Base-by-base conservation (phyloP, 2,329 filamentous ascomycete genomes). In the Aureobasidium musti region DNA sequence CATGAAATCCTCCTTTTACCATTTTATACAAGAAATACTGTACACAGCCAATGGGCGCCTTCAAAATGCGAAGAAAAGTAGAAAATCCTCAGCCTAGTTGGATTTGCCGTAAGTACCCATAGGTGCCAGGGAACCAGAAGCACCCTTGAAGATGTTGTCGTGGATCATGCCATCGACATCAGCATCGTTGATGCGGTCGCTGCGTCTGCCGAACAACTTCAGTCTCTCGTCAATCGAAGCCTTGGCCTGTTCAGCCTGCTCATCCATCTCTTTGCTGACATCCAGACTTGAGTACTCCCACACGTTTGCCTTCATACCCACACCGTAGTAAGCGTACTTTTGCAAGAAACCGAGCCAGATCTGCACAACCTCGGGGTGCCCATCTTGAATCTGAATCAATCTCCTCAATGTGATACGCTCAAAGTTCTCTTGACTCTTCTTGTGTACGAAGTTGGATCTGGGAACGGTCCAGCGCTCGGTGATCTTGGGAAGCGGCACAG, bases 301-400 rank as follows among this genome's bases (percentile, higher is more conserved):
- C 59, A 98, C 86, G 77, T 99, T 97, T 63, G 95, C 95, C 84
- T 99, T 99, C 92, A 99, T 96, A 73, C 95, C 95, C 47, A 98
- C 89, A n/a, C 95, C 95, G 72, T 96, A 91, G 77, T 95, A 96
- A 49, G 92, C 91, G 76, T 97, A 90, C 79, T 96, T 96, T 74
- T 91, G 87, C 75, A 99, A 78, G 76, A 96, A 98, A 0, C 92
- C 92, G 67, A 99, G 81, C 95, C 95, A 99, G 33, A 93, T 79
- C 78, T 96, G 90, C 41, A 99, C 92, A 0, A 88, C 89, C 76
- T 97, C 91, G 0, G 92, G 88, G 74, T 97, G 85, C 0, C 92
- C 95, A 74, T 98, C 95, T 71, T 91, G 89, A 74, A 99, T 95
- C 79, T 97, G 92, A 63, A 99, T 92, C 73, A 97, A 78, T 17